A percentile compares a stretch with the other conserved stretches of the same genome.
Conservation (phyloP, 2,329 filamentous ascomycete species). For the Paecilomyces sp. region DNA sequence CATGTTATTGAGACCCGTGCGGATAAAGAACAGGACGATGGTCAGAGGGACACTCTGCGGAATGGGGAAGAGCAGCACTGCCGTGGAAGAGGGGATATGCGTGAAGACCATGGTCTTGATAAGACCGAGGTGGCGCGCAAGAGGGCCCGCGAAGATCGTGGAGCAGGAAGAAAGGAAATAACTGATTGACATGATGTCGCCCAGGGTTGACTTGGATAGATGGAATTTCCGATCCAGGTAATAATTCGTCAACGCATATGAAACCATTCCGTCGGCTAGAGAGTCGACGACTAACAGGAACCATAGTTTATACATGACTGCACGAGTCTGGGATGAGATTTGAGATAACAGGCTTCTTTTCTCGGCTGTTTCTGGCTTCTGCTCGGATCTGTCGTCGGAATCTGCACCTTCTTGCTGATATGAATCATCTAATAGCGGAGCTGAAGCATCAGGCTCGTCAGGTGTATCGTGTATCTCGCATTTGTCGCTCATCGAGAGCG, state of each 20-base stretch:
- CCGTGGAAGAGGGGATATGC: background rate
- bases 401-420: background rate
- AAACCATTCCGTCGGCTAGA: slow-evolving; percentile 60
- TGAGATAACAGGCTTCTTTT: background rate
- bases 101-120: background rate
- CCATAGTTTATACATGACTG: slow-evolving; percentile 58
- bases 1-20: background rate
- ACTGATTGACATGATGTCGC: slow-evolving; percentile 50
- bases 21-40: background rate
- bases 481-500: slow-evolving; percentile 17
- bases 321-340: slow-evolving; percentile 39
- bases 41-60: background rate
- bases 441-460: background rate
- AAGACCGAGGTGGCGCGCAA: background rate
- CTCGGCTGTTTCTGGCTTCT: background rate
- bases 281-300: slow-evolving; percentile 58
- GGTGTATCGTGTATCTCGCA: background rate
- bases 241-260: slow-evolving; percentile 51
- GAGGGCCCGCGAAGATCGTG: background rate
- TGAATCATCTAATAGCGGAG: background rate
- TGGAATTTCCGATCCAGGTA: slow-evolving; percentile 53
- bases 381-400: background rate
- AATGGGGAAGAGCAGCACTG: background rate
- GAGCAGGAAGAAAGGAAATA: slow-evolving; percentile 25
- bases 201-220: slow-evolving; percentile 50